These are phyloP conservation scores for Melampsora americana DNA, from an alignment of 1,284 basidiomycete species.

Conservation along the genomic window DNA sequence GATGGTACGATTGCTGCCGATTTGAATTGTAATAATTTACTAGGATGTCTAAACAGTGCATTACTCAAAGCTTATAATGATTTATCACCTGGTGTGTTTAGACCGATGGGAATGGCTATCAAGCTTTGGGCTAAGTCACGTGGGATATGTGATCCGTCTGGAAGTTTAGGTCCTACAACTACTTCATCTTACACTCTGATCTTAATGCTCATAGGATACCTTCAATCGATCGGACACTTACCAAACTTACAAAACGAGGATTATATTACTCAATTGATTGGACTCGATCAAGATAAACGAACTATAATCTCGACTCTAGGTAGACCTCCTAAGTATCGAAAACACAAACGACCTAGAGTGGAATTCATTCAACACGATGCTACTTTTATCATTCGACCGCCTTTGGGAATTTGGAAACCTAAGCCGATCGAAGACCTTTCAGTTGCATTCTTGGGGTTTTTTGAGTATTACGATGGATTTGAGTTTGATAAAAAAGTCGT, in stretches of 20 bases:
- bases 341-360: not conserved
- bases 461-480: not conserved
- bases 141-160: conserved; percentile 37
- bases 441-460: not conserved
- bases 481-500: not conserved
- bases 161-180: conserved; percentile 11
- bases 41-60: conserved; percentile 18
- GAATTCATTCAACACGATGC: not conserved
- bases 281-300: not conserved
- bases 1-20: conserved; percentile 13
- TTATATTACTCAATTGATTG: not conserved
- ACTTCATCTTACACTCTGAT: conserved; percentile 28
- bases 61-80: conserved; percentile 22
- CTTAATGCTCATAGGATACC: conserved; percentile 27
- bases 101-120: conserved; percentile 20
- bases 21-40: conserved; percentile 31
- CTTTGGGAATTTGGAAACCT: not conserved
- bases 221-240: conserved; percentile 24
- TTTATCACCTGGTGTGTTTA: conserved; percentile 15
- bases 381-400: not conserved
- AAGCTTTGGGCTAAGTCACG: conserved; percentile 36
- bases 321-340: not conserved
- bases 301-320: not conserved
- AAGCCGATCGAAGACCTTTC: not conserved
- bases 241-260: conserved; percentile 30